Conservation (phyloP, 192 early-diverging fungal genomes). For the Rhizophagus sp. region DNA sequence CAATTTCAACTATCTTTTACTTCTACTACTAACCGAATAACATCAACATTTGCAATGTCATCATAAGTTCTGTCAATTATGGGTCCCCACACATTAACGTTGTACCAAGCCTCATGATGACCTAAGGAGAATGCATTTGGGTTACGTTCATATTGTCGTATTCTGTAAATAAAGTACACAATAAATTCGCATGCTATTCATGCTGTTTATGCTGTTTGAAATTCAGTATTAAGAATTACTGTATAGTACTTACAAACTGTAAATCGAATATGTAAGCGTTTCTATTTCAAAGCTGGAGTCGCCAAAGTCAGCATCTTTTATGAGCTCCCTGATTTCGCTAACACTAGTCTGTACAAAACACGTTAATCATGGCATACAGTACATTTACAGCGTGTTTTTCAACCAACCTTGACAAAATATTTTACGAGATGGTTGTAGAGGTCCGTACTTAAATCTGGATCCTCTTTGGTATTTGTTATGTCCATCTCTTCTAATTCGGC, state of each 20-base stretch:
- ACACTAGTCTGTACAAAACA: constrained; percentile 1
- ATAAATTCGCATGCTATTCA: background rate
- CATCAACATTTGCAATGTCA: constrained; percentile 7
- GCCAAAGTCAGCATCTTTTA: background rate
- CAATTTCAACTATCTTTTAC: too few relatives aligned
- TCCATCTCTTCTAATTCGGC: constrained; percentile 5
- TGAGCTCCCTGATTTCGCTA: background rate
- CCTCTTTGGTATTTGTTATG: constrained; percentile 7
- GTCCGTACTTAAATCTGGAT: constrained; percentile 6
- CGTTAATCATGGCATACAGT: background rate
- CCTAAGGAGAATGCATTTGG: constrained; percentile 15
- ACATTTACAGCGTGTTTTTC: background rate
- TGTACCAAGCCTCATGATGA: constrained; percentile 14
- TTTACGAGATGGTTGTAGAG: background rate
- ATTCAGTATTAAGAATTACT: constrained; percentile 7
- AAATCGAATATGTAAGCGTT: constrained; percentile 14
- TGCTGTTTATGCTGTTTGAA: background rate
- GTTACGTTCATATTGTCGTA: constrained; percentile 12
- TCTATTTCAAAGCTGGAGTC: constrained; percentile 2
- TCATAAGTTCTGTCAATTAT: background rate
- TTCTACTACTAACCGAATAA: constrained; percentile 50
- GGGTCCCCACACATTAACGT: constrained; percentile 15
- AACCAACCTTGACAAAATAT: constrained; percentile 22
- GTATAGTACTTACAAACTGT: constrained; percentile 26
- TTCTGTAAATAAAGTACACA: background rate